Base-by-base conservation (phyloP, 2,329 filamentous ascomycete genomes). In the Trichoderma koningii region DNA sequence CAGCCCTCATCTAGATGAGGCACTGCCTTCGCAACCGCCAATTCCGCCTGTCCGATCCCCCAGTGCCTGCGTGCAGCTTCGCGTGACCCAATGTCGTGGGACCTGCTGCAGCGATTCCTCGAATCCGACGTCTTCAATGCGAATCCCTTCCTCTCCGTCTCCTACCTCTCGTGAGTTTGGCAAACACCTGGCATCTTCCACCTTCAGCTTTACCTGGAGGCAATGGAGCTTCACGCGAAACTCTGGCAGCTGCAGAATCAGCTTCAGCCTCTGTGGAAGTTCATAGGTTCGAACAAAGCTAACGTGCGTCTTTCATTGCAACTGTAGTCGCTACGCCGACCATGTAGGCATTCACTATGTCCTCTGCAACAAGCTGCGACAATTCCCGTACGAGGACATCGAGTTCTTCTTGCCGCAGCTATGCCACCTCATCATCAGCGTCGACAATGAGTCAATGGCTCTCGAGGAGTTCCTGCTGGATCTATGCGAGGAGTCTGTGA, bases 91-190 rank as follows among this genome's bases (percentile, higher is more conserved):
- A 89, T 89, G 88, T 90, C 88, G 82, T 94, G 91, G 91, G 90
- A 93, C 83, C 84, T 95, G 82, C 85, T 95, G 77, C 90, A 92
- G 83, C 88, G 91, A 79, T 93, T 94, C 86, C 88, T 95, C 82
- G 91, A 94, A 85, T 93, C 90, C 82, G 91, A 95, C 83, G 90
- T 95, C 83, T 95, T 95, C 85, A 94, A 93, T 82, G 89, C 91
- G 80, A 89, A 94, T 80, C 91, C 92, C 69, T 94, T 93, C 78
- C 88, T 95, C 78, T 90, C 91, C 68, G 91, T 95, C 76, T 92
- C 91, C 70, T 95, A 95, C 80, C 87, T 95, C 74, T 91, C 91
- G 91, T 94, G 83, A 85, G 89, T 82, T 9, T 34, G 30, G 30
- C 30, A 34, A 34, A 10, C 30, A 34, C 30, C 30, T 30, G 41